phyloP scores from a whole-genome alignment of 2,329 filamentous ascomycete species.

The Apiospora phragmitis region DNA sequence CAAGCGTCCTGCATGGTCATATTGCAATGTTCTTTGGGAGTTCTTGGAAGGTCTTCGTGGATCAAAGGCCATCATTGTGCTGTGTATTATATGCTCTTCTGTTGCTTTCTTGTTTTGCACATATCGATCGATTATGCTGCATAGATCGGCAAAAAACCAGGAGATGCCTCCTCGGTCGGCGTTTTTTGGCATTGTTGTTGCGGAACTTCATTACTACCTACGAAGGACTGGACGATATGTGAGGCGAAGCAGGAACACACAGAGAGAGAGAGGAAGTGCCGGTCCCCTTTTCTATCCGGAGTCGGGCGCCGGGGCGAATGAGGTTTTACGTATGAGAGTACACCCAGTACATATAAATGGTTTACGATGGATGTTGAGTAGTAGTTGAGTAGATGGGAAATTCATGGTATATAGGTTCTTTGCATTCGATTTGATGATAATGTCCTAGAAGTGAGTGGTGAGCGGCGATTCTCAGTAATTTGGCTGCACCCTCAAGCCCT shows the following conservation, averaged over 20 bases:
- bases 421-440: background rate
- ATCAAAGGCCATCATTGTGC: background rate
- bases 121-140: background rate
- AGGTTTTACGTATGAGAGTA: background rate
- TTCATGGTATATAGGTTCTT: background rate
- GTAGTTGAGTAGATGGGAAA: background rate
- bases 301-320: background rate
- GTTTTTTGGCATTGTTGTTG: background rate
- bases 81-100: background rate
- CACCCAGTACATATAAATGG: background rate
- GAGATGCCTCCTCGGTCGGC: slow-evolving; percentile 3
- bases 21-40: slow-evolving; percentile 1
- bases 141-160: background rate
- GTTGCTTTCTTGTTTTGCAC: background rate
- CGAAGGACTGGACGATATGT: background rate
- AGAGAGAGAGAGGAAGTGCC: background rate
- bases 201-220: background rate
- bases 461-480: too few species aligned
- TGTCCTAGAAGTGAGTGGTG: background rate
- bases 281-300: background rate
- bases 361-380: background rate
- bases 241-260: background rate
- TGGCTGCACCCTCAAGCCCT: background rate
- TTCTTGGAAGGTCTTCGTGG: background rate
- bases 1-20: background rate